A percentile compares a stretch with the other conserved stretches of the same genome.
Evolutionary conservation across 768 basidiomycete genomes (phyloP).

Genomic region (Inosperma sp.): DNA sequence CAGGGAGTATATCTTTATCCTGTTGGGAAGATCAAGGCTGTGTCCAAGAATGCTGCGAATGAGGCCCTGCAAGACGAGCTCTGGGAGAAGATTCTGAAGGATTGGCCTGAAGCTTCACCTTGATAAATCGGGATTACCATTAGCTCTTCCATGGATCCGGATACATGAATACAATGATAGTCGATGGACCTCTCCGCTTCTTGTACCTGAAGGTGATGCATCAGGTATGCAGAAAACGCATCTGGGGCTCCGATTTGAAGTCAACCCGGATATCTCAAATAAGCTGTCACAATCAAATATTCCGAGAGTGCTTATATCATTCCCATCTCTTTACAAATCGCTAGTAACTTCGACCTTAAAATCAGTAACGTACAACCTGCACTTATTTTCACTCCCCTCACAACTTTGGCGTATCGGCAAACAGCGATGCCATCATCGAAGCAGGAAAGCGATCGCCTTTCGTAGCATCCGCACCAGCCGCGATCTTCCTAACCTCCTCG

Average conservation of each 20-base stretch:
- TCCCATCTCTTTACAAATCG: no score
- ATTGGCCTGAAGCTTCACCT: constrained; percentile 7
- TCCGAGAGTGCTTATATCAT: no score
- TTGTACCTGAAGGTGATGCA: no score
- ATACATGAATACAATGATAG: no score
- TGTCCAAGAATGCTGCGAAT: constrained; percentile 31
- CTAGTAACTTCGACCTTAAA: no score
- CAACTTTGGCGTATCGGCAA: constrained; percentile 32
- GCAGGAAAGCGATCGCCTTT: constrained; percentile 33
- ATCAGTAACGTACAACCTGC: not conserved
- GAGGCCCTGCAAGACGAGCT: constrained; percentile 34
- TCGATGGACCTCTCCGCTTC: no score
- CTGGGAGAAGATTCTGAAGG: constrained; percentile 33
- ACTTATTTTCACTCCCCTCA: not conserved
- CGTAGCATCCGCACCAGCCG: constrained; percentile 29
- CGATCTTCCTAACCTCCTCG: constrained; percentile 32
- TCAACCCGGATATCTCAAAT: no score
- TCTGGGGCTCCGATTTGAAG: no score
- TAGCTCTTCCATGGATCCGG: no score
- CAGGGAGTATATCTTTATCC: constrained; percentile 37
- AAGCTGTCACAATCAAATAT: no score
- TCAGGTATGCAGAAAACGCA: no score
- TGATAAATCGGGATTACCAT: no score
- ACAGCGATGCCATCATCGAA: constrained; percentile 22
- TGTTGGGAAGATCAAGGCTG: constrained; percentile 27